Percentiles rank a stretch among this genome's conserved stretches.
Conservation (phyloP, 306 rosid genomes). For the Inga leiocalycina region DNA sequence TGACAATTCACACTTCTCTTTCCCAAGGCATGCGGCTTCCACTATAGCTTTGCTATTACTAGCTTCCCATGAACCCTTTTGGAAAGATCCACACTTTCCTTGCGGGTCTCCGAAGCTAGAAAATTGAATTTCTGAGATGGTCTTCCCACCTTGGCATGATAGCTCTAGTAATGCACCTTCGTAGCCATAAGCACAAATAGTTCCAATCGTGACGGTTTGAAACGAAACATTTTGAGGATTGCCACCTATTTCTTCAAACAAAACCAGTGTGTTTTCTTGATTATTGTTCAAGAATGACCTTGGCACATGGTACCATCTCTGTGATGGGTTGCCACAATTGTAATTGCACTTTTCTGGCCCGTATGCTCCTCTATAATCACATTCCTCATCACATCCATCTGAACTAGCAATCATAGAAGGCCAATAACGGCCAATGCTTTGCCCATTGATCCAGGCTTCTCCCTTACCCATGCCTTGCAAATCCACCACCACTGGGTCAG, state of each 20-base stretch:
- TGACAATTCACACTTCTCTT: not conserved
- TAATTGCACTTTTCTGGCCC: no score
- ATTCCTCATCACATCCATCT: not conserved
- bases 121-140: not conserved
- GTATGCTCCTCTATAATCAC: slow-evolving; percentile 20
- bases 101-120: slow-evolving; percentile 33
- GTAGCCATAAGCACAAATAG: not conserved
- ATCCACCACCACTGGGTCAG: no score
- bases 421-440: slow-evolving; percentile 2
- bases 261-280: not conserved
- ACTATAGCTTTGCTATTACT: not conserved
- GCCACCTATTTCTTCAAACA: not conserved
- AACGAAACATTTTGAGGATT: not conserved
- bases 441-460: not conserved
- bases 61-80: slow-evolving; percentile 21
- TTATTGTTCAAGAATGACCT: not conserved
- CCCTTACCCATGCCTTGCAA: not conserved
- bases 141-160: not conserved
- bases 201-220: not conserved
- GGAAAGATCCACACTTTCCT: slow-evolving; percentile 26
- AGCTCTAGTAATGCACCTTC: not conserved
- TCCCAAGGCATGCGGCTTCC: slow-evolving; percentile 23
- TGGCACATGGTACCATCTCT: not conserved
- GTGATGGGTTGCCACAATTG: not conserved
- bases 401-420: not conserved